Evolutionary conservation across 1,284 basidiomycete species (phyloP), one percentile per base, ranked within the genome.

Genomic region (Austroboletus novae-zelandiae): DNA sequence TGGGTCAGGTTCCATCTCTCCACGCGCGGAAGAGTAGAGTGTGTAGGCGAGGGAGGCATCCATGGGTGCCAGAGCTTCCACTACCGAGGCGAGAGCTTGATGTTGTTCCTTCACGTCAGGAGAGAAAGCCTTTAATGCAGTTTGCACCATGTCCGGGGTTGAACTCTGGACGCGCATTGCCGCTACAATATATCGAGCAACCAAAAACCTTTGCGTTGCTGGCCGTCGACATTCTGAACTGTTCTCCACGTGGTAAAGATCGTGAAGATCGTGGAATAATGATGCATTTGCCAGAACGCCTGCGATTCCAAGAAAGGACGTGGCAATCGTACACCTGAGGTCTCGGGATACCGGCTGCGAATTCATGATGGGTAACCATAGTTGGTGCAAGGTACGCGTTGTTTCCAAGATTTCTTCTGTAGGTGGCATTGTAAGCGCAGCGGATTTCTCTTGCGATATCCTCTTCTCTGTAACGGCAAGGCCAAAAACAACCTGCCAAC

Each of bases 301-400:
- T 5, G 76, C 73, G 17, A 83, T 58, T 40, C 68, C 73, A 39
- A 84, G 60, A 59, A 84, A 80, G 4, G 75, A 69, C 2, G 71
- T 65, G 5, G 71, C 59, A 23, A 82, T 65, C 9, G 69, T 66
- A 18, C 54, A 50, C 4, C 51, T 41, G 23, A 66, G 41, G 36
- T 55, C 52, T 20, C 72, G 70, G 29, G 64, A 54, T 17, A 73
- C 65, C 7, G 57, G 48, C 2, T 44, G 40, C 14, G 71, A 64
- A 41, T 54, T 46, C 43, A 44, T 47, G 40, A 45, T 51, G 25
- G 40, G 54, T 10, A 60, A 50, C 77, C 80, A 84, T 8, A 57
- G 58, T 13, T 51, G 58, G 74, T 75, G 79, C 20, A 80, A 56
- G 10, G 64, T 54, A 13, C 67, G 63, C 5, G 74, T 50, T 29